Conservation (phyloP, 2,329 filamentous ascomycete genomes). For the Didymosphaeria variabile region DNA sequence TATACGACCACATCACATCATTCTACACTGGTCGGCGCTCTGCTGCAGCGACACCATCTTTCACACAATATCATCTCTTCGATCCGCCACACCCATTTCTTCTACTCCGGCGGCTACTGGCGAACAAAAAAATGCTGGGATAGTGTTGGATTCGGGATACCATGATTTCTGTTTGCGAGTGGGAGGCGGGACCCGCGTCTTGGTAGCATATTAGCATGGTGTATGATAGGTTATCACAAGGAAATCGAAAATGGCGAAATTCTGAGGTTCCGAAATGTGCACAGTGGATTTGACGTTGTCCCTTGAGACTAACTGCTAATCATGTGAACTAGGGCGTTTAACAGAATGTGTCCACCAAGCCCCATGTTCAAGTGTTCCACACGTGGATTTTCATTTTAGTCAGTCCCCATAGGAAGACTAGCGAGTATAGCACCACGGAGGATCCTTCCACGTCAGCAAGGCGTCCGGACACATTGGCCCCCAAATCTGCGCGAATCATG, state of each 20-base stretch:
- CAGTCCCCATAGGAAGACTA: no score
- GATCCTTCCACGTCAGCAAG: not conserved
- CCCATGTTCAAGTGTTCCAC: no score
- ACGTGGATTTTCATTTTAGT: no score
- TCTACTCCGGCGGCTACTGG: slow-evolving; percentile 1
- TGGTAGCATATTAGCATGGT: slow-evolving; percentile 35
- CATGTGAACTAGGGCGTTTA: no score
- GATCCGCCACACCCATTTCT: slow-evolving; percentile 5
- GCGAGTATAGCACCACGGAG: no score
- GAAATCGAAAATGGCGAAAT: slow-evolving; percentile 19
- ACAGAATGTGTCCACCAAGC: no score
- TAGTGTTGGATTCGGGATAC: slow-evolving; percentile 21
- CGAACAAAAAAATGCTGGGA: slow-evolving; percentile 5
- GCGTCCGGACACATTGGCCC: not conserved
- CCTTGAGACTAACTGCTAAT: no score
- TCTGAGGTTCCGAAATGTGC: not conserved
- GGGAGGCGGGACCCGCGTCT: slow-evolving; percentile 18
- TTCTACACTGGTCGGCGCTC: slow-evolving; percentile 27
- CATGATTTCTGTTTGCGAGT: slow-evolving; percentile 22
- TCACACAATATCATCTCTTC: no score
- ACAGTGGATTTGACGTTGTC: not conserved
- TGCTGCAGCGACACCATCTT: slow-evolving; percentile 28
- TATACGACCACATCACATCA: slow-evolving; percentile 19
- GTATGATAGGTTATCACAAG: slow-evolving; percentile 47
- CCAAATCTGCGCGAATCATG: not conserved